Evolutionary conservation across 495 filamentous ascomycete species (phyloP), one percentile per base, ranked within the genome.

Genomic region (Lasiosphaeriaceae sp.): DNA sequence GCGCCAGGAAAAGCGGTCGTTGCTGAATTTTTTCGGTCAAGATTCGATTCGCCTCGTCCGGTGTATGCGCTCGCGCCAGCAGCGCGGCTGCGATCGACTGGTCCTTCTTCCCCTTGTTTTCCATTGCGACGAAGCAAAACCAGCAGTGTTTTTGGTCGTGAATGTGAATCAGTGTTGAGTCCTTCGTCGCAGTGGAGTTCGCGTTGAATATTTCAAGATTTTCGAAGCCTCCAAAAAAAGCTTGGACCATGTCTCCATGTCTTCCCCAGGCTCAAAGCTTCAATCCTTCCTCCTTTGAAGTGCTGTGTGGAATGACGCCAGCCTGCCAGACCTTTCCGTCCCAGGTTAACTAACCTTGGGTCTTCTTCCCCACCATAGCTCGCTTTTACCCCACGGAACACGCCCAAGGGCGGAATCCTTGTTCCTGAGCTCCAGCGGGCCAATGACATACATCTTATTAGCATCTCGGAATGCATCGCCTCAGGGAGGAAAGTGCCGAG

Each of bases 1-100:
- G 85, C 41, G 83, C 82, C 0, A 97, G 84, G 69, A 83, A 83
- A 60, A 98, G 85, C 0, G 91, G 90, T 57, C 90, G 90, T 60
- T 89, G 83, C 60, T 88, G 83, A 66, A 97, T 79, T 69, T 91
- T 90, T 52, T 94, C 87, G 54, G 81, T 78, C 78, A 89, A 90
- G 76, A 96, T 87, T 7, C 80, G 74, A 11, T 71, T 68, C 20
- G 90, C 85, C 54, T 80, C 83, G 44, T 83, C 78, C 20, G 90
- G 83, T 31, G 86, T 83, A 76, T 94, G 88, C 20, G 90, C 90
- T 60, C 85, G 85, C 9, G 73, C 61, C 57, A 97, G 87, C 39
- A 97, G 84, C 6, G 69, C 67, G 35, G 83, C 81, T 3, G 87
- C 86, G 20, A 90, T 79, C 64, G 70, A 57, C 47, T 76, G 65